Evolutionary conservation across 257 asterid species (phyloP), one percentile per base, ranked within the genome.

Genomic region (Primulina tabacum): DNA sequence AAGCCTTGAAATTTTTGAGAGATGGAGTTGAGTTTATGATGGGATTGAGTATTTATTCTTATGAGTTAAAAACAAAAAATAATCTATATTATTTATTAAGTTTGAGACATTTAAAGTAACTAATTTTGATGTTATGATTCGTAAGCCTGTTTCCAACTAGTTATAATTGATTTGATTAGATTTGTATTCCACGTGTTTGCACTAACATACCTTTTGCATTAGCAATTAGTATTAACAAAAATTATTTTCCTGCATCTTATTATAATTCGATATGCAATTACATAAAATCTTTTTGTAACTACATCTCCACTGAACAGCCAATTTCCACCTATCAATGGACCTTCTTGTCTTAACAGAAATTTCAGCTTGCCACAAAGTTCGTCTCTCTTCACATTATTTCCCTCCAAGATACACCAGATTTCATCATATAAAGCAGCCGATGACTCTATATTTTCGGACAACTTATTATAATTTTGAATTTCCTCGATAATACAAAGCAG

Each of bases 251-350:
- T 67, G 40, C 35, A 70, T 60, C 60, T 58, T 77, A 17, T 69
- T 68, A 82, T 92, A 91, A 72, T 75, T 62, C 3, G 74, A 8
- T 29, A 84, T 72, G 75, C 96, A 87, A 73, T 84, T 82, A 60
- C 60, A 28, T 30, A 93, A 75, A 67, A 74, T 87, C 64, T 35
- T 84, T 79, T 93, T 93, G 82, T 84, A 83, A 72, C 73, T 72
- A 56, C 53, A 61, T 71, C 98, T 86, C 96, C 97, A 90, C 69
- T 77, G 50, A 62, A 82, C 81, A 29, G 88, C 90, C 75, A 90
- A 70, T 74, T 76, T 86, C 97, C 88, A 87, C 81, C 88, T 83
- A 60, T 55, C 56, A 10, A 79, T 21, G 5, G 77, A 78, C 71
- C 82, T 83, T 58, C 76, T 82, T 30, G 73, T 66, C 73, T 76